A percentile compares a stretch with the other conserved stretches of the same genome.
Evolutionary conservation across 2,329 filamentous ascomycete species (phyloP).

Genomic region (Bipolaris oryzae): DNA sequence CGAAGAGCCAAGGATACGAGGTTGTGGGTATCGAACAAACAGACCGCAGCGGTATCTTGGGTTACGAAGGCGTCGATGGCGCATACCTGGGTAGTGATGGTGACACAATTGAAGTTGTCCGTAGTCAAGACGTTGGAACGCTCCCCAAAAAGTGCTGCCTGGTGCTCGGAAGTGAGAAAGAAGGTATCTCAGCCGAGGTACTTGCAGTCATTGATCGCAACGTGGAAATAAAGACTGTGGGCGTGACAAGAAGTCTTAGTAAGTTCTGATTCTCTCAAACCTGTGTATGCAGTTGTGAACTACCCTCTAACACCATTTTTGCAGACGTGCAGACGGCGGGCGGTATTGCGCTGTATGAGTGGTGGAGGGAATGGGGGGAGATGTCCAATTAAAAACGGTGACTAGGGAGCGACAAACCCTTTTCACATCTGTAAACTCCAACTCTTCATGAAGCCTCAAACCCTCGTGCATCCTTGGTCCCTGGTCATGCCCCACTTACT

Average conservation of each 20-base stretch:
- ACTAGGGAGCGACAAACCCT: background rate
- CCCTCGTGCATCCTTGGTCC: constrained; percentile 61
- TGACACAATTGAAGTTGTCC: background rate
- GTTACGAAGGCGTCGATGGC: constrained; percentile 26
- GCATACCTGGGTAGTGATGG: background rate
- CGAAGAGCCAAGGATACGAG: constrained; percentile 55
- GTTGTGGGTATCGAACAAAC: constrained; percentile 63
- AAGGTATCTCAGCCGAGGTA: constrained; percentile 57
- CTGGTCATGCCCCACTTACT: constrained; percentile 70
- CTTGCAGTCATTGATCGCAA: constrained; percentile 57
- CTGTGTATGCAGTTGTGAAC: background rate
- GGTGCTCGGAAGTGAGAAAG: constrained; percentile 59
- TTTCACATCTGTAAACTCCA: background rate
- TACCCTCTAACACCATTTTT: background rate
- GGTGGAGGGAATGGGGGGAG: constrained; percentile 52
- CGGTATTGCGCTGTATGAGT: constrained; percentile 59
- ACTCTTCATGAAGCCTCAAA: constrained; percentile 28
- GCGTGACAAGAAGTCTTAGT: constrained; percentile 59
- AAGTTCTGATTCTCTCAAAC: constrained; percentile 1
- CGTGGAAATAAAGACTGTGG: constrained; percentile 60
- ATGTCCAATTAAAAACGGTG: background rate
- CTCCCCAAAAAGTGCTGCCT: constrained; percentile 51
- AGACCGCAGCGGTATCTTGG: constrained; percentile 55
- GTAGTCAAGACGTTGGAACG: constrained; percentile 24
- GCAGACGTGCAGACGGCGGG: constrained; percentile 60